phyloP scores from a whole-genome alignment of 1,139 yeast species.

The Geotrichum siamense region DNA sequence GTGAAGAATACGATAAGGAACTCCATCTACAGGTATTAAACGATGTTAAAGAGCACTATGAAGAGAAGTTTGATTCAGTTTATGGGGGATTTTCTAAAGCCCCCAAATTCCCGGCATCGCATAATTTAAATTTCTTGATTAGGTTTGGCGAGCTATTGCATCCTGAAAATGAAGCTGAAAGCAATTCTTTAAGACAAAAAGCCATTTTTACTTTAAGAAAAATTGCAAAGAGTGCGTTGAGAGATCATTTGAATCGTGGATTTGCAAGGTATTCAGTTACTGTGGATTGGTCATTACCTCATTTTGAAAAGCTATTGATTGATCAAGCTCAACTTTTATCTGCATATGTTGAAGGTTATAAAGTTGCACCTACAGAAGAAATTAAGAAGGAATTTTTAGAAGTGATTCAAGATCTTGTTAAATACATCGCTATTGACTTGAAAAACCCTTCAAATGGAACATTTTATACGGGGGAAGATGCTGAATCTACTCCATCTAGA shows the following conservation, averaged over 20 bases:
- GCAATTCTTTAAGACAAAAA: slow-evolving; percentile 3
- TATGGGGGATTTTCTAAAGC: slow-evolving; percentile 35
- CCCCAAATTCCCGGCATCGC: slow-evolving; percentile 37
- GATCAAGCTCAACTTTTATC: slow-evolving; percentile 35
- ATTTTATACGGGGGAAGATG: slow-evolving; percentile 34
- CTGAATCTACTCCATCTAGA: slow-evolving; percentile 28
- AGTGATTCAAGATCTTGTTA: slow-evolving; percentile 27
- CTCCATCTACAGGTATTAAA: slow-evolving; percentile 1
- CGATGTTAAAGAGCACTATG: slow-evolving; percentile 24
- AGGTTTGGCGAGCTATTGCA: slow-evolving; percentile 20
- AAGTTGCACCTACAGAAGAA: slow-evolving; percentile 3
- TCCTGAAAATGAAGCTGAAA: slow-evolving; percentile 7
- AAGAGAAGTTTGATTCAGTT: slow-evolving; percentile 26
- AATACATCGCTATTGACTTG: slow-evolving; percentile 29
- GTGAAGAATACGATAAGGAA: slow-evolving; percentile 23
- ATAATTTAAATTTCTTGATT: slow-evolving; percentile 31
- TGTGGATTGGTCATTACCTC: slow-evolving; percentile 39
- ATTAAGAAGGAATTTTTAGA: slow-evolving; percentile 17
- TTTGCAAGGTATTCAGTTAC: slow-evolving; percentile 38
- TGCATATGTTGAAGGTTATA: slow-evolving; percentile 32
- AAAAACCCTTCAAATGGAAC: slow-evolving; percentile 26
- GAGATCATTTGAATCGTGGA: slow-evolving; percentile 37
- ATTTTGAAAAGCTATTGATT: slow-evolving; percentile 37
- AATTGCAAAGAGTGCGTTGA: slow-evolving; percentile 36
- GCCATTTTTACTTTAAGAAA: slow-evolving; percentile 26